Percentiles rank a stretch among this genome's conserved stretches.
Evolutionary conservation across 768 basidiomycete genomes (phyloP).

Genomic region (Sistotremastrum niveocremeum): DNA sequence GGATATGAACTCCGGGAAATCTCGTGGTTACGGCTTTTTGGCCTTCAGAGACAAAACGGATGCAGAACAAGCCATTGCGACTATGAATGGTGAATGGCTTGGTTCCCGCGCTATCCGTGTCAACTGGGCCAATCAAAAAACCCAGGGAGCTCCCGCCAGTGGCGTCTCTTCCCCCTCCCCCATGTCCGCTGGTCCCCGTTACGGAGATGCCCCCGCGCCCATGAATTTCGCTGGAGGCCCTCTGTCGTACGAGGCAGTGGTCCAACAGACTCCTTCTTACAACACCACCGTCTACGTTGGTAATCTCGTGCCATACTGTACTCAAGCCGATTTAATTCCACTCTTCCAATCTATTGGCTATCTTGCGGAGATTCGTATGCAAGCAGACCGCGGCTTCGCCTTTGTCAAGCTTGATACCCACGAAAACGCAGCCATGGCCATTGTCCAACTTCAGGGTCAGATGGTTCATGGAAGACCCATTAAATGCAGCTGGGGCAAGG

Average conservation of each 20-base stretch:
- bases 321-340: conserved; percentile 94
- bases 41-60: conserved; percentile 99
- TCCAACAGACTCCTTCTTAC: conserved; percentile 83
- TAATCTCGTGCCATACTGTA: conserved; percentile 93
- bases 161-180: conserved; percentile 1
- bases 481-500: conserved; percentile 99
- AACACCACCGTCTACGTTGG: conserved; percentile 98
- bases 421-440: conserved; percentile 96
- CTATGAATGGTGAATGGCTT: conserved; percentile 99
- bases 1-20: conserved; percentile 99
- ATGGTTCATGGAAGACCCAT: conserved; percentile 95
- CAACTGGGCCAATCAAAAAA: conserved; percentile 99
- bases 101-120: conserved; percentile 97
- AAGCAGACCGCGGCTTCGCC: conserved; percentile 96
- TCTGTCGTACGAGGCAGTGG: conserved; percentile 85
- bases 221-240: conserved; percentile 87
- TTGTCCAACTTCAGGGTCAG: conserved; percentile 92
- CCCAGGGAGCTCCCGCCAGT: conserved; percentile 45
- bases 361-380: conserved; percentile 97
- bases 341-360: conserved; percentile 98
- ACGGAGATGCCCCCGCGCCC: conserved; percentile 65
- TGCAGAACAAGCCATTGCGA: conserved; percentile 96
- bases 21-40: conserved; percentile 94
- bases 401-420: conserved; percentile 99
- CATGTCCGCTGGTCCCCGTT: conserved; percentile 22